Conservation (phyloP, 208 protist genomes). For the Acanthamoeba sp. region DNA sequence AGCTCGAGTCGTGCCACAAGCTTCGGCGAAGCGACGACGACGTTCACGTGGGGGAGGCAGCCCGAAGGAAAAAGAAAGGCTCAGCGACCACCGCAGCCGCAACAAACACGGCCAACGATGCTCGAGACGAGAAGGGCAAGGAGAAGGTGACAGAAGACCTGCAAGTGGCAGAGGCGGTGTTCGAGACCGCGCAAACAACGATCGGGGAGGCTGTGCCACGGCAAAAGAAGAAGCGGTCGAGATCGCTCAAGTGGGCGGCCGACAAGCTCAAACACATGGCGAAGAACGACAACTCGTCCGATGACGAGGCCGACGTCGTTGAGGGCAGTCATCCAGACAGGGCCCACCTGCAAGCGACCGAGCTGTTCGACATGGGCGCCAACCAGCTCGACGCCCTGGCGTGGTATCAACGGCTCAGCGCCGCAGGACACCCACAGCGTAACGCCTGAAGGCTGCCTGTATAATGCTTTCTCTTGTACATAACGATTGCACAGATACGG, state of each 20-base stretch:
- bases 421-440: neutral
- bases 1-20: too few species aligned
- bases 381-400: neutral
- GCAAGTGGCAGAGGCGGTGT: too few species aligned
- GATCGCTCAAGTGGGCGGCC: neutral
- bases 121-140: neutral
- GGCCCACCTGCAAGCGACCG: neutral
- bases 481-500: neutral
- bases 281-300: neutral
- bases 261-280: neutral
- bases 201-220: too few species aligned
- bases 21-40: too few species aligned
- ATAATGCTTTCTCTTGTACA: neutral
- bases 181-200: too few species aligned
- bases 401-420: neutral
- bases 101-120: neutral
- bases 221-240: neutral
- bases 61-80: too few species aligned
- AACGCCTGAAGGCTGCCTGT: neutral
- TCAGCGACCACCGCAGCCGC: too few species aligned
- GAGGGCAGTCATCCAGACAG: neutral
- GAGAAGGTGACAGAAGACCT: neutral
- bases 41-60: neutral
- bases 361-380: neutral
- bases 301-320: neutral